These are phyloP conservation scores for Penicillium nucicola DNA, from an alignment of 495 filamentous ascomycete species.

Conservation along the genomic window DNA sequence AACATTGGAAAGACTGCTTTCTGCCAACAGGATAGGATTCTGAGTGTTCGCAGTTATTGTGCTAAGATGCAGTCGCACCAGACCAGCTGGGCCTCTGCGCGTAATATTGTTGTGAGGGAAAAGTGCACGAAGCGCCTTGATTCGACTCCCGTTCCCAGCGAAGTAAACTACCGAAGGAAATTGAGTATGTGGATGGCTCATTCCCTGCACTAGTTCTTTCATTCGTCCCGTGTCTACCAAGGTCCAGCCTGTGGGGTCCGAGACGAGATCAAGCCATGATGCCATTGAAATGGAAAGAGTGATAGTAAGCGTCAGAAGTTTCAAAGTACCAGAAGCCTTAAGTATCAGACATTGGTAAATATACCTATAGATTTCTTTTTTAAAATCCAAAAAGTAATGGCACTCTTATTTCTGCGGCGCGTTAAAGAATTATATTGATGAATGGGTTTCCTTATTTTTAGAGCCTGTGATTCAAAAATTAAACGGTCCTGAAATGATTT, in stretches of 20 bases:
- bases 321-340: not conserved
- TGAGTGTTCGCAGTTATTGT: slow-evolving; percentile 3
- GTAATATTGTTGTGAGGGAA: slow-evolving; percentile 17
- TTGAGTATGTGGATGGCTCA: slow-evolving; percentile 8
- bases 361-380: no score
- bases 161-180: slow-evolving; percentile 12
- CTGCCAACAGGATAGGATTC: slow-evolving; percentile 11
- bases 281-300: not conserved
- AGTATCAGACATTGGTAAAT: no score
- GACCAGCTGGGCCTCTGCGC: slow-evolving; percentile 7
- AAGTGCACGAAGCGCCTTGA: slow-evolving; percentile 11
- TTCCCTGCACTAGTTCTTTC: not conserved
- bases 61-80: slow-evolving; percentile 9
- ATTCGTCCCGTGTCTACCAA: slow-evolving; percentile 7
- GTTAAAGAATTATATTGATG: no score
- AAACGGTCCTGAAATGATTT: no score
- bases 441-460: no score
- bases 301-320: not conserved
- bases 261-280: slow-evolving; percentile 5
- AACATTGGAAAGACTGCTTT: slow-evolving; percentile 4
- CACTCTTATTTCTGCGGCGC: no score
- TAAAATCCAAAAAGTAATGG: no score
- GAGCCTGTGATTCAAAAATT: no score
- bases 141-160: slow-evolving; percentile 5
- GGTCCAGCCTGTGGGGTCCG: slow-evolving; percentile 2